These are phyloP conservation scores for Tetratostichococcus sp. DNA, from an alignment of 139 green algal species.

Conservation along the genomic window DNA sequence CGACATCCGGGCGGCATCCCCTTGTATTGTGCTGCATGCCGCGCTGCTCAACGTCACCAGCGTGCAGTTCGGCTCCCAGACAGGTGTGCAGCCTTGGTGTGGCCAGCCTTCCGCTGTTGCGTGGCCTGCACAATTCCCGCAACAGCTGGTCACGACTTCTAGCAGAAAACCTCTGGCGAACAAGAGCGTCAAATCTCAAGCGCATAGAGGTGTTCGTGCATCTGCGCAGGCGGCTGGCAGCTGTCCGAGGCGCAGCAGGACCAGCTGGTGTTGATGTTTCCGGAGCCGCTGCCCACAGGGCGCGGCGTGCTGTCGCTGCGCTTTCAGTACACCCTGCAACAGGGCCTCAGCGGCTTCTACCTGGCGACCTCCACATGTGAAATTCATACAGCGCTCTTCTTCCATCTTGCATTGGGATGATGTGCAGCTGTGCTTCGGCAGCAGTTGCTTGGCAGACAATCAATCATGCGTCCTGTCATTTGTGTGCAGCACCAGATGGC, in stretches of 20 bases:
- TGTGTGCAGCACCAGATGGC: slow-evolving; percentile 2
- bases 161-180: no score
- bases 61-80: slow-evolving; percentile 10
- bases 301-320: slow-evolving; percentile 15
- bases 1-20: slow-evolving; percentile 19
- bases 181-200: no score
- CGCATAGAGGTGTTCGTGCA: no score
- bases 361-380: slow-evolving; percentile 35
- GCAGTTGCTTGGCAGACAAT: background rate
- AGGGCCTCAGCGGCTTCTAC: slow-evolving; percentile 65
- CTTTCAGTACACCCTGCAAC: slow-evolving; percentile 53
- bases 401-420: no score
- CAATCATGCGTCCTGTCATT: background rate
- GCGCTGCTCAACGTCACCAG: slow-evolving; percentile 35
- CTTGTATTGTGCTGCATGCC: slow-evolving; percentile 64
- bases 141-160: no score
- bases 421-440: no score
- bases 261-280: background rate
- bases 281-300: background rate
- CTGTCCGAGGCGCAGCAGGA: background rate
- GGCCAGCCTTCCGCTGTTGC: no score
- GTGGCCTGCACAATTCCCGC: no score
- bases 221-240: background rate
- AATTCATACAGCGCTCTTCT: background rate
- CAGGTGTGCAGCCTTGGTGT: slow-evolving; percentile 8